phyloP scores from a whole-genome alignment of 1,284 basidiomycete genomes.

The Cutaneotrichosporon sp. region DNA sequence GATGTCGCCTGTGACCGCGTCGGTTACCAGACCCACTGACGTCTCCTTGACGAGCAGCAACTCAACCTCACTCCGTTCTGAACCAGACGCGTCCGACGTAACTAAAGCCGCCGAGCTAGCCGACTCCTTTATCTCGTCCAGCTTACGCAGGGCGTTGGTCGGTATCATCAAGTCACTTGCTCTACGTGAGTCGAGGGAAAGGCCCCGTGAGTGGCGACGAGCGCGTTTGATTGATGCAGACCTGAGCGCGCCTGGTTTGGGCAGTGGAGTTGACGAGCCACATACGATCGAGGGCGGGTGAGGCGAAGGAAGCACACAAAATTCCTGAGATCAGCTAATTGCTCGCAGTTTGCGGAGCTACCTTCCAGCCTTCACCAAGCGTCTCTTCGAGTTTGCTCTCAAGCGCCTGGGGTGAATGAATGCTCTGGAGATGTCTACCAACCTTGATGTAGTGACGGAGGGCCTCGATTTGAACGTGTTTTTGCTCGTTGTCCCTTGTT shows the following conservation, averaged over 20 bases:
- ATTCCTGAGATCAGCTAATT: conserved; percentile 3
- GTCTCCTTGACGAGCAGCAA: background rate
- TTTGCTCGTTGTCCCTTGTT: conserved; percentile 34
- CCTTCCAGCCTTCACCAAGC: conserved; percentile 29
- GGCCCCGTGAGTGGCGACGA: conserved; percentile 2
- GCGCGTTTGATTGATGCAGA: conserved; percentile 6
- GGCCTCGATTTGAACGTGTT: conserved; percentile 31
- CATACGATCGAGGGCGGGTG: conserved; percentile 14
- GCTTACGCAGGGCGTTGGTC: conserved; percentile 5
- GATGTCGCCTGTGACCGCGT: too few relatives aligned
- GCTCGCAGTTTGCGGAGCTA: background rate
- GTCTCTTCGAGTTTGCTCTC: conserved; percentile 28
- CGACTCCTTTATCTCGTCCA: conserved; percentile 7
- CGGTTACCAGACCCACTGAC: too few relatives aligned
- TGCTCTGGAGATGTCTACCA: too few relatives aligned
- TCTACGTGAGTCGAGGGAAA: background rate
- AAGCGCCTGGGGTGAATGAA: conserved; percentile 19
- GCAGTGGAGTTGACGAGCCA: conserved; percentile 26
- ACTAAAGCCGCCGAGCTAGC: background rate
- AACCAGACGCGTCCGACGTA: background rate
- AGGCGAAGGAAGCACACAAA: conserved; percentile 1
- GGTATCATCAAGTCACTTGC: background rate
- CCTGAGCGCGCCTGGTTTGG: conserved; percentile 15
- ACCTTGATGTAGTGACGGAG: conserved; percentile 33
- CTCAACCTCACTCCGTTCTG: conserved; percentile 3